These are phyloP conservation scores for Amanita subjunquillea DNA, from an alignment of 768 basidiomycete species.

Conservation along the genomic window DNA sequence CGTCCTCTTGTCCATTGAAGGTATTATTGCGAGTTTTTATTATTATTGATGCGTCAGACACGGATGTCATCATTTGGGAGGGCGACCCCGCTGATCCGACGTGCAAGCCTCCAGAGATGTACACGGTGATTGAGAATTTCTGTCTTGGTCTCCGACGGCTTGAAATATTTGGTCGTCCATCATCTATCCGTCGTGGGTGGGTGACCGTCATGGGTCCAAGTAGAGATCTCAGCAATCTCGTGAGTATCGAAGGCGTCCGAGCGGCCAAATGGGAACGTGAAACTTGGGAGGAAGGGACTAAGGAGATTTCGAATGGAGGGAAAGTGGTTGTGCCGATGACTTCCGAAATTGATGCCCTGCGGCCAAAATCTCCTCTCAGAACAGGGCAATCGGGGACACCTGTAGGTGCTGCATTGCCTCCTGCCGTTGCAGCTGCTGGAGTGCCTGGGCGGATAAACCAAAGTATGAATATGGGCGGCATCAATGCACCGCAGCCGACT, in stretches of 20 bases:
- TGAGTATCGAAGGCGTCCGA: slow-evolving; percentile 25
- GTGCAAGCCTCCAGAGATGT: slow-evolving; percentile 90
- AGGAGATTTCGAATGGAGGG: slow-evolving; percentile 41
- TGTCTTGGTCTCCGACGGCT: slow-evolving; percentile 88
- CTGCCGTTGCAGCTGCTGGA: slow-evolving; percentile 7
- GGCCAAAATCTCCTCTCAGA: slow-evolving; percentile 77
- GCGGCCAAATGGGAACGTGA: slow-evolving; percentile 51
- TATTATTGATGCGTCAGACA: slow-evolving; percentile 39
- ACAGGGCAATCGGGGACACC: slow-evolving; percentile 13
- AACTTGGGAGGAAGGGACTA: slow-evolving; percentile 54
- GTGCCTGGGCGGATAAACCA: slow-evolving; percentile 8
- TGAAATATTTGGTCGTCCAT: slow-evolving; percentile 75
- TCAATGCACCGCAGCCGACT: slow-evolving; percentile 7
- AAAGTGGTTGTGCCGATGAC: slow-evolving; percentile 63
- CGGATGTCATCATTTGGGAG: slow-evolving; percentile 96
- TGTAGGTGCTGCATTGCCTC: not conserved
- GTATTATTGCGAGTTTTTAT: not conserved
- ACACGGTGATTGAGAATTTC: slow-evolving; percentile 94
- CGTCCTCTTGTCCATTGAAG: slow-evolving; percentile 16
- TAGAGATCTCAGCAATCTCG: slow-evolving; percentile 36
- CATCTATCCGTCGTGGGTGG: slow-evolving; percentile 81
- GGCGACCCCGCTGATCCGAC: slow-evolving; percentile 78
- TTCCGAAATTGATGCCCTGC: slow-evolving; percentile 70
- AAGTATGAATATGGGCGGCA: slow-evolving; percentile 5
- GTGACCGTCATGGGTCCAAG: slow-evolving; percentile 70